Conservation (phyloP, 305 asterid species). For the Salvia sclarea region DNA sequence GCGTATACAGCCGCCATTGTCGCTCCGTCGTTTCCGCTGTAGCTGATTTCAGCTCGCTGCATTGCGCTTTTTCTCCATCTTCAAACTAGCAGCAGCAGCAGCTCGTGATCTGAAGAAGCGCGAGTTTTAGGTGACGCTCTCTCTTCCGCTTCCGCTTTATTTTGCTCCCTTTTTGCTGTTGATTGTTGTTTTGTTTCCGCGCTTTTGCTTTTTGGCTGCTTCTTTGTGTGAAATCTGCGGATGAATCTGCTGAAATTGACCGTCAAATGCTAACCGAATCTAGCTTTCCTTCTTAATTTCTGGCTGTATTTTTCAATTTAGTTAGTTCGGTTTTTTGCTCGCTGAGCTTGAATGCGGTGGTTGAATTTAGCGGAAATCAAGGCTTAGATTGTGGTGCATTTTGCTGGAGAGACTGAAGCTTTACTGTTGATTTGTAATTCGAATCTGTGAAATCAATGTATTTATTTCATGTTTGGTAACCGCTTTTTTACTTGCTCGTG, state of each 20-base stretch:
- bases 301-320: conserved; percentile 6
- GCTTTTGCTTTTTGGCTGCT: conserved; percentile 36
- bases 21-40: conserved; percentile 27
- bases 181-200: neutral
- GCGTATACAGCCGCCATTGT: conserved; percentile 35
- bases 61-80: conserved; percentile 35
- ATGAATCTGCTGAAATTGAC: conserved; percentile 45
- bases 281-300: conserved; percentile 11
- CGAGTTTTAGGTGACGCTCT: conserved; percentile 38
- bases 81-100: conserved; percentile 28
- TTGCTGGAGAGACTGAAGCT: conserved; percentile 35
- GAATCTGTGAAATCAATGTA: conserved; percentile 21
- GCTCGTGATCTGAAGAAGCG: conserved; percentile 42
- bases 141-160: conserved; percentile 15
- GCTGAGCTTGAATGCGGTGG: conserved; percentile 25
- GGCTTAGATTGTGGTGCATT: conserved; percentile 27
- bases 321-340: conserved; percentile 16
- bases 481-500: conserved; percentile 24
- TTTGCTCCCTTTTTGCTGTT: neutral
- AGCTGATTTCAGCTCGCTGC: conserved; percentile 16
- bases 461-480: conserved; percentile 29
- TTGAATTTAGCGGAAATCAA: conserved; percentile 25
- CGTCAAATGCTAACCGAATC: conserved; percentile 26
- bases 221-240: conserved; percentile 34
- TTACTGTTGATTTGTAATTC: conserved; percentile 30